phyloP scores from a whole-genome alignment of 2,329 filamentous ascomycete genomes.

The Colletotrichum sp. region DNA sequence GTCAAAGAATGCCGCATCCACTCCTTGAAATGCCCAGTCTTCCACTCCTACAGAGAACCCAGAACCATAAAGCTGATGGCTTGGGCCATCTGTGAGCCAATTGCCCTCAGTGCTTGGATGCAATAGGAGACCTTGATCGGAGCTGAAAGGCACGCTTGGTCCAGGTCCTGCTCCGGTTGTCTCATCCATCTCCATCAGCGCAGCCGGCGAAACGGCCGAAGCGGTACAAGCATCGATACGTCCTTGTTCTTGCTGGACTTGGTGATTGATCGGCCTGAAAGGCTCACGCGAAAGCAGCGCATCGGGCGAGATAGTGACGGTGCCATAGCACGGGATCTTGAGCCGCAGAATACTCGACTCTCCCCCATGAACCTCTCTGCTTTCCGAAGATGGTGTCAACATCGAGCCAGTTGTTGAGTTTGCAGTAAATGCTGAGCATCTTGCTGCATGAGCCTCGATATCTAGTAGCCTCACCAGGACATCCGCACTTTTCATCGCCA shows the following conservation, averaged over 20 bases:
- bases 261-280: constrained; percentile 16
- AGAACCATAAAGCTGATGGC: constrained; percentile 2
- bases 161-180: too few relatives aligned
- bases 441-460: constrained; percentile 35
- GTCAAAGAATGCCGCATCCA: constrained; percentile 38
- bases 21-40: constrained; percentile 38
- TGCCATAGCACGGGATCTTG: constrained; percentile 32
- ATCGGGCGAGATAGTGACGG: constrained; percentile 32
- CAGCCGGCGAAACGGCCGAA: not conserved
- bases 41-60: constrained; percentile 26
- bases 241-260: not conserved
- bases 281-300: constrained; percentile 26
- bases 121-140: not conserved
- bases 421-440: constrained; percentile 9
- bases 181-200: not conserved
- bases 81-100: not conserved
- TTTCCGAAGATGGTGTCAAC: not conserved
- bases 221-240: not conserved
- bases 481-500: constrained; percentile 34
- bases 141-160: not conserved
- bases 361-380: not conserved
- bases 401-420: not conserved
- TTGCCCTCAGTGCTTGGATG: not conserved
- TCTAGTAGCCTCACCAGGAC: constrained; percentile 34
- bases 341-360: constrained; percentile 4